Conservation (phyloP, 2,329 filamentous ascomycete genomes). For the Coniella lustricola region DNA sequence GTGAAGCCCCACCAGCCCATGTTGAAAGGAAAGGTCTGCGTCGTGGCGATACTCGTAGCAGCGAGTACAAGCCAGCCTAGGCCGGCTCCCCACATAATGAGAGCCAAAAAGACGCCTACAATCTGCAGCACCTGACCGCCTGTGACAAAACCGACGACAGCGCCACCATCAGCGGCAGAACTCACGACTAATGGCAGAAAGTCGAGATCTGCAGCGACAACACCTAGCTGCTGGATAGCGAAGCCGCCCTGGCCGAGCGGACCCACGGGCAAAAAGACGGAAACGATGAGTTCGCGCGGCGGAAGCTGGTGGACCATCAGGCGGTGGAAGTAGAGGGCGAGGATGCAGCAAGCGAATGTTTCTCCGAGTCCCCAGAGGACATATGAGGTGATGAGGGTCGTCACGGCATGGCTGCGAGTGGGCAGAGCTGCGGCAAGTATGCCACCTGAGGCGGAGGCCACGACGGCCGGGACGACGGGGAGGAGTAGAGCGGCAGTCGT, state of each 20-base stretch:
- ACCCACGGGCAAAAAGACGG: constrained; percentile 54
- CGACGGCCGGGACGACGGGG: constrained; percentile 55
- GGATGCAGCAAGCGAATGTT: constrained; percentile 51
- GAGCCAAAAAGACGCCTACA: constrained; percentile 34
- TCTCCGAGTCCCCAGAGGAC: constrained; percentile 61
- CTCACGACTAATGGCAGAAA: background rate
- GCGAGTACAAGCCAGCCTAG: constrained; percentile 29
- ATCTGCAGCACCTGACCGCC: constrained; percentile 26
- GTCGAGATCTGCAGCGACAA: background rate
- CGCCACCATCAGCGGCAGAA: no score
- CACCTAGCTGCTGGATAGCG: constrained; percentile 31
- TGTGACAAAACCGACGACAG: background rate
- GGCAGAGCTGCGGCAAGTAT: constrained; percentile 55
- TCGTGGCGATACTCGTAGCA: constrained; percentile 23
- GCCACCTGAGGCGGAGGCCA: constrained; percentile 57
- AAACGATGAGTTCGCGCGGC: constrained; percentile 57
- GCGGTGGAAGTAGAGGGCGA: constrained; percentile 64
- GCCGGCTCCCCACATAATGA: constrained; percentile 29
- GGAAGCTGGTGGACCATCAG: constrained; percentile 60
- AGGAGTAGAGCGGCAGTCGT: constrained; percentile 56
- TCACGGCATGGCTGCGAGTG: constrained; percentile 46
- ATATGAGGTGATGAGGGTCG: constrained; percentile 58
- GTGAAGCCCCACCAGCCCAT: constrained; percentile 34
- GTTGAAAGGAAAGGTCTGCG: constrained; percentile 31
- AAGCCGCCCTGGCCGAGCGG: constrained; percentile 57